Evolutionary conservation across 352 stramenopile genomes (phyloP).

Genomic region (Phytophthora fragariaefolia): DNA sequence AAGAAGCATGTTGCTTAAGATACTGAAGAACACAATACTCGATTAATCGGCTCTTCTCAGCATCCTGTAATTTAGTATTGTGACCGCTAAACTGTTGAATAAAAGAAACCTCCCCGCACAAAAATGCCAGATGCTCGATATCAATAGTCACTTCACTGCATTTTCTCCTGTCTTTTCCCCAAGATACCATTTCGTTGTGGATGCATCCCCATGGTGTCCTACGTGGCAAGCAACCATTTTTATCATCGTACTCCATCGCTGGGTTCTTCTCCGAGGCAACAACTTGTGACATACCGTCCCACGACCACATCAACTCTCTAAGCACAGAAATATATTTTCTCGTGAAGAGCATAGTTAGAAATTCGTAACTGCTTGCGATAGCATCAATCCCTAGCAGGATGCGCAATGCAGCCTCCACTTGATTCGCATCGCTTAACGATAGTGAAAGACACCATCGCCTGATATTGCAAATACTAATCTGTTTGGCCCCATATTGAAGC

Average conservation of each 20-base stretch:
- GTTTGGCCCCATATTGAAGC: slow-evolving; percentile 29
- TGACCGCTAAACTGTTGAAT: neutral
- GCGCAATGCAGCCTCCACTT: slow-evolving; percentile 16
- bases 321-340: slow-evolving; percentile 27
- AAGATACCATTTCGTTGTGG: slow-evolving; percentile 16
- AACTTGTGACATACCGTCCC: neutral
- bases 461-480: slow-evolving; percentile 18
- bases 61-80: neutral
- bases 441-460: slow-evolving; percentile 19
- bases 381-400: slow-evolving; percentile 21
- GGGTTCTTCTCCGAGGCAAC: too few relatives aligned
- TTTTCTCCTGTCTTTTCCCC: slow-evolving; percentile 8
- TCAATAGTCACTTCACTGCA: slow-evolving; percentile 5
- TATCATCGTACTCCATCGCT: neutral
- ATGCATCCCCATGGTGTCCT: slow-evolving; percentile 26
- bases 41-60: slow-evolving; percentile 14
- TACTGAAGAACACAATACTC: slow-evolving; percentile 23
- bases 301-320: neutral
- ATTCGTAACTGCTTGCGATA: slow-evolving; percentile 7
- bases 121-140: slow-evolving; percentile 39
- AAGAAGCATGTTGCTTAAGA: neutral
- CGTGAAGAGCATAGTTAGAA: slow-evolving; percentile 22
- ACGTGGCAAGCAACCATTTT: neutral
- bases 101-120: slow-evolving; percentile 8
- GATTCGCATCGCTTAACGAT: neutral